Evolutionary conservation across 345 rosid species (phyloP), one percentile per base, ranked within the genome.

Genomic region (Orychophragmus violaceus): DNA sequence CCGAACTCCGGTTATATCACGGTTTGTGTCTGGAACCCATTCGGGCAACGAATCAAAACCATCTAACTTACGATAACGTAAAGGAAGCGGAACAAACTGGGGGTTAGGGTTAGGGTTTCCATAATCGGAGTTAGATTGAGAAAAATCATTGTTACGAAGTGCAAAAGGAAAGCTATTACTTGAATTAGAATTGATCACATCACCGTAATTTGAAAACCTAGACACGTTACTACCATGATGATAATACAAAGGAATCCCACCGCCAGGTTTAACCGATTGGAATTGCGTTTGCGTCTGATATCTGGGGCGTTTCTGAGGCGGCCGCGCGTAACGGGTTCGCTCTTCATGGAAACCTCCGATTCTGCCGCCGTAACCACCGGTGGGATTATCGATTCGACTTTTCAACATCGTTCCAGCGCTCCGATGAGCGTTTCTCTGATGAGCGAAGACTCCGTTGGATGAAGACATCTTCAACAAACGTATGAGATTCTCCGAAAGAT

Each of bases 181-280:
- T 41, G 66, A 23, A 60, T 74, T 74, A 42, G 22, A 66, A 66
- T 21, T 5, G 36, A 32, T 60, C 68, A 52, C 17, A 66, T 60
- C 72, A 60, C 50, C 68, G 62, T 30, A 32, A 66, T 59, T 61
- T n/a, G 57, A 51, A 74, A 66, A 62, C 77, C 77, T 66, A 74
- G 77, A 66, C 66, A 74, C 0, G 72, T 58, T 73, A 52, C 51
- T 58, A 58, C 35, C 24, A 7, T 42, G 10, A 7, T 44, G 49
- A 33, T n/a, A 41, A 61, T 69, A 69, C 60, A 58, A 56, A 69
- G 66, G 62, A 39, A 9, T 16, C 35, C 13, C 8, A 11, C 5
- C 63, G 14, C 11, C 16, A 13, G 37, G 39, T 28, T 53, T 17
- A 17, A 25, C 42, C 41, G 72, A 52, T 61, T 27, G 27, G 5